Base-by-base conservation (phyloP, 169 alveolate genomes). In the Plasmodium sp. region DNA sequence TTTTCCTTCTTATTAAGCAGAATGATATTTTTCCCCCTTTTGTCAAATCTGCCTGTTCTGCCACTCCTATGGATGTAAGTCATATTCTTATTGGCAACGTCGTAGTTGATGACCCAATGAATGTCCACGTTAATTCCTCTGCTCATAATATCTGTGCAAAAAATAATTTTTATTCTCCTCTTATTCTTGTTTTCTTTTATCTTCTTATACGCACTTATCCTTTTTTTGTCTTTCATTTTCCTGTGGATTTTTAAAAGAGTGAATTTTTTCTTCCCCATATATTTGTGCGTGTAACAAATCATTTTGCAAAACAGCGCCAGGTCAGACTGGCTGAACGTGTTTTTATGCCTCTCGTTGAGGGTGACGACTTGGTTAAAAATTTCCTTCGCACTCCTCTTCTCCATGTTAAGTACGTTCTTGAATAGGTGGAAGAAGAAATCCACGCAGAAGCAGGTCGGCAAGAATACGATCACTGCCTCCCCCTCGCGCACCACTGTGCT, bases 221-320 rank as follows among this genome's bases (percentile, higher is more conserved):
- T 75, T 86, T 86, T 86, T 77, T 86, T 86, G 62, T 86, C 93
- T 86, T 86, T 86, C 93, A 86, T 86, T 71, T 86, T 86, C 67
- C 93, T 75, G 71, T 86, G 93, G 45, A 86, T 86, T 86, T 71
- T 86, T 86, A 86, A 86, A 86, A 86, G 71, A n/a, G 22, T 41
- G 31, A 86, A 75, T 75, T 84, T 84, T 12, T 86, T 86, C 73
- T 77, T 79, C n/a, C 84, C 93, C 67, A 86, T 86, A 58, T 86
- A 86, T 75, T 86, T 86, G 0, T 86, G 41, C 33, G 81, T 86
- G 81, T 86, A 86, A 39, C 82, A 54, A 75, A 86, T 86, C 67
- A 86, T 75, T 71, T 86, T 86, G 41, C 71, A n/a, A 45, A 75
- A 86, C 3, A 51, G n/a, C 31, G 33, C 48, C 12, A 86, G 33